Percentiles rank a stretch among this genome's conserved stretches.
Evolutionary conservation across 2,329 filamentous ascomycete species (phyloP).

Genomic region (Talaromyces sp.): DNA sequence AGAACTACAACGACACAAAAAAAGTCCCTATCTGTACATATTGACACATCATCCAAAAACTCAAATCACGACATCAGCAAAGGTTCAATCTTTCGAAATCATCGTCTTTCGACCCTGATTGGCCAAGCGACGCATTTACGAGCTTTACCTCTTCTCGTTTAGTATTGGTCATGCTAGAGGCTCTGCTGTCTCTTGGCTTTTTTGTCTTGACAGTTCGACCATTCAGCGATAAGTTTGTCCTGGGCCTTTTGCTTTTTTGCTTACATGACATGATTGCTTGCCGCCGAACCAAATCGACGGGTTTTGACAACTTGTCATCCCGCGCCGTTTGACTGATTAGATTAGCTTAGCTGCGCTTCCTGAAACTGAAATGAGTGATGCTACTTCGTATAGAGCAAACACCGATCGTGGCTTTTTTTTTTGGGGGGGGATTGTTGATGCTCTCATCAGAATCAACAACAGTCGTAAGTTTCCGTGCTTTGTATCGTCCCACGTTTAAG

Average conservation of each 20-base stretch:
- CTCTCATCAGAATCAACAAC: not conserved
- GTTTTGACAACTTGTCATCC: not conserved
- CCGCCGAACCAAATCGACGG: not conserved
- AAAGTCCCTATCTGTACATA: not conserved
- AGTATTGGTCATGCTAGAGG: not conserved
- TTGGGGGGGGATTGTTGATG: not conserved
- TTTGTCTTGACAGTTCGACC: not conserved
- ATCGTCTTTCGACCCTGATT: not conserved
- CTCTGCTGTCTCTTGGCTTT: slow-evolving; percentile 1
- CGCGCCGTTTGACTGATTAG: not conserved
- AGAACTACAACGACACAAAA: not conserved
- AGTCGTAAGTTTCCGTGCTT: not conserved
- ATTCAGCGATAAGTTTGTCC: not conserved
- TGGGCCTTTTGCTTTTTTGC: too few species aligned
- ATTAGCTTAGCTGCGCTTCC: not conserved
- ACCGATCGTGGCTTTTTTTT: not conserved
- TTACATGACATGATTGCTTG: not conserved
- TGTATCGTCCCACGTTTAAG: not conserved
- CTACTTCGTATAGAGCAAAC: not conserved
- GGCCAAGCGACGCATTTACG: not conserved
- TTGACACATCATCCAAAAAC: slow-evolving; percentile 5
- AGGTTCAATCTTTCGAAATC: not conserved
- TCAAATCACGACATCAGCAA: not conserved
- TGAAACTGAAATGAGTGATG: not conserved
- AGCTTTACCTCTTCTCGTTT: not conserved